These are phyloP conservation scores for Anisodus acutangulus DNA, from an alignment of 257 asterid genomes.

Conservation along the genomic window DNA sequence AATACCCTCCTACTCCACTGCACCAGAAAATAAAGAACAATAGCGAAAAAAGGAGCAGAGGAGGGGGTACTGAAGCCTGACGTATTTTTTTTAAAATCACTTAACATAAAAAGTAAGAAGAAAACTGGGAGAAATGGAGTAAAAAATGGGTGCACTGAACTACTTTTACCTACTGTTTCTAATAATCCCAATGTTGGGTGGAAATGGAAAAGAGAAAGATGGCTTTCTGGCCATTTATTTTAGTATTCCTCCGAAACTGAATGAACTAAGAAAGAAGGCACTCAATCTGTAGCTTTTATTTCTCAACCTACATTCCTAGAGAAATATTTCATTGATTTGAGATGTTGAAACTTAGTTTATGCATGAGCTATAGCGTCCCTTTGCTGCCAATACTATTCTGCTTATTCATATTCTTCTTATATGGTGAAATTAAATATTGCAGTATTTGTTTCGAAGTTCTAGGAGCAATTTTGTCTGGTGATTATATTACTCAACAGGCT, in stretches of 20 bases:
- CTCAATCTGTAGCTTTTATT: neutral
- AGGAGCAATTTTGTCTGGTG: constrained; percentile 25
- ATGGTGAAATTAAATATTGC: neutral
- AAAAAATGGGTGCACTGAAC: neutral
- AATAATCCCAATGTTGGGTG: constrained; percentile 6
- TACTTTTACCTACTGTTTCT: neutral
- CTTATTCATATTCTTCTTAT: neutral
- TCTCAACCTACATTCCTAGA: neutral
- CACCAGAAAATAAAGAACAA: neutral
- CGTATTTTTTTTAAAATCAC: neutral
- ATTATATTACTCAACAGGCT: constrained; percentile 44
- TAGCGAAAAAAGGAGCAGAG: neutral
- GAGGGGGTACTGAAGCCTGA: constrained; percentile 10
- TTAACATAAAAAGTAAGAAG: constrained; percentile 3
- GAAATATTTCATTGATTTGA: neutral
- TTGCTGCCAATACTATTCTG: neutral
- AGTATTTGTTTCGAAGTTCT: neutral
- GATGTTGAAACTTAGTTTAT: constrained; percentile 23
- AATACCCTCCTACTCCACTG: neutral
- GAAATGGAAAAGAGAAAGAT: neutral
- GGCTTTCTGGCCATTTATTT: neutral
- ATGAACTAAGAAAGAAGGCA: neutral
- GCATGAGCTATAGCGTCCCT: neutral
- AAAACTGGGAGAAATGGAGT: neutral
- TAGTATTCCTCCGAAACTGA: neutral